Evolutionary conservation across 805 yeast genomes (phyloP).

Genomic region (Candida stauntonica): DNA sequence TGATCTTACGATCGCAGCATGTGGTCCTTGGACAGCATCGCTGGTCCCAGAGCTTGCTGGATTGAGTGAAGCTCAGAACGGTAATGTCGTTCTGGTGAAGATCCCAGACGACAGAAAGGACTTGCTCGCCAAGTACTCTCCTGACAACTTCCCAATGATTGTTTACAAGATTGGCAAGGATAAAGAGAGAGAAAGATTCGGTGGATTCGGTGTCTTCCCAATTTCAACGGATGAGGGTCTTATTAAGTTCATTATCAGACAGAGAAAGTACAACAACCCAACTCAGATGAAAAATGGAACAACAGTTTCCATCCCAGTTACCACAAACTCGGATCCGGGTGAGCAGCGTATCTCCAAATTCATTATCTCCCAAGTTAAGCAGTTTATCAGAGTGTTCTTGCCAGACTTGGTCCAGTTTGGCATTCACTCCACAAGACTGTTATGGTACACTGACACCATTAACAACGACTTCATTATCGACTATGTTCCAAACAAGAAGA

Average conservation of each 20-base stretch:
- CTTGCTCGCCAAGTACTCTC: constrained; percentile 30
- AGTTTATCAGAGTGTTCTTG: constrained; percentile 16
- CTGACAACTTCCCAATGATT: constrained; percentile 31
- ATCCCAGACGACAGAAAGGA: constrained; percentile 34
- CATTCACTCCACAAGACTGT: constrained; percentile 24
- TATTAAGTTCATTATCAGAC: constrained; percentile 34
- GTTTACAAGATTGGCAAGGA: constrained; percentile 33
- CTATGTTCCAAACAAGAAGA: constrained; percentile 25
- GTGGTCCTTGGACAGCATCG: constrained; percentile 27
- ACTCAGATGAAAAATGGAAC: constrained; percentile 18
- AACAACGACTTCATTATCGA: constrained; percentile 30
- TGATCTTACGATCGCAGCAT: constrained; percentile 17
- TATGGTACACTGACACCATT: constrained; percentile 37
- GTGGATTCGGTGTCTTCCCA: constrained; percentile 35
- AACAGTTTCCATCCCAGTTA: constrained; percentile 30
- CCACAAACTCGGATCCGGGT: constrained; percentile 23
- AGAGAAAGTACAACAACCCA: constrained; percentile 34
- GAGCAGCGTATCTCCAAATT: constrained; percentile 25
- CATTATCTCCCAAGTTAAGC: constrained; percentile 25
- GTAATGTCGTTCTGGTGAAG: constrained; percentile 33
- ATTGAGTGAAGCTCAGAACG: constrained; percentile 34
- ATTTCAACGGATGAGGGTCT: constrained; percentile 28
- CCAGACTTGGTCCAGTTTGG: constrained; percentile 21
- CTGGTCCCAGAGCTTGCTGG: constrained; percentile 28
- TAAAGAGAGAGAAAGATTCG: constrained; percentile 27